phyloP scores from a whole-genome alignment of 495 filamentous ascomycete species.

The Lepraria neglecta region DNA sequence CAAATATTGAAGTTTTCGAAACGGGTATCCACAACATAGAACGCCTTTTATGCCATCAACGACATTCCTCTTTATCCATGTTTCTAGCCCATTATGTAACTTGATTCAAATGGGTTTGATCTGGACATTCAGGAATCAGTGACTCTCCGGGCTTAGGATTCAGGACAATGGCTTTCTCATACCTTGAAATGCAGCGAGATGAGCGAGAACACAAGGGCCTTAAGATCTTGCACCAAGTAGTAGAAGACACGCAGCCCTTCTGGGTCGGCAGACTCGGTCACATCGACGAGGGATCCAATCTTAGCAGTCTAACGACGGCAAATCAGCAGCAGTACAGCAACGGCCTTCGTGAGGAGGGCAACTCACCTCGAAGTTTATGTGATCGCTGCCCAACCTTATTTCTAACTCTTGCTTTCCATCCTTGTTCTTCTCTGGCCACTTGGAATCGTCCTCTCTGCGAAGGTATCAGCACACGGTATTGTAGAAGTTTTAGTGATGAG shows the following conservation, averaged over 20 bases:
- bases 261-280: constrained; percentile 91
- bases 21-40: not conserved
- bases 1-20: not conserved
- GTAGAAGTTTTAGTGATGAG: not conserved
- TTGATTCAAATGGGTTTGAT: constrained; percentile 74
- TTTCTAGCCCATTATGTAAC: no score
- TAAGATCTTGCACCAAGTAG: constrained; percentile 96
- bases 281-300: constrained; percentile 94
- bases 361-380: constrained; percentile 92
- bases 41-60: constrained; percentile 1
- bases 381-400: constrained; percentile 87
- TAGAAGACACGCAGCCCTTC: constrained; percentile 99
- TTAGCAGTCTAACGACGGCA: constrained; percentile 72
- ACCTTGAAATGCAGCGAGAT: constrained; percentile 98
- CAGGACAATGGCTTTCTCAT: constrained; percentile 16
- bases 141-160: not conserved
- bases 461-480: constrained; percentile 28
- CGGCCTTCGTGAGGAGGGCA: not conserved
- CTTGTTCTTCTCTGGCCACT: constrained; percentile 99
- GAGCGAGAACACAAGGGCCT: constrained; percentile 92
- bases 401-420: constrained; percentile 96
- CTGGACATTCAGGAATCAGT: constrained; percentile 31
- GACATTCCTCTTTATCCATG: constrained; percentile 4
- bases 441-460: constrained; percentile 89
- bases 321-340: constrained; percentile 17